Conservation (phyloP, 768 basidiomycete species). For the Sarcodon sp. region DNA sequence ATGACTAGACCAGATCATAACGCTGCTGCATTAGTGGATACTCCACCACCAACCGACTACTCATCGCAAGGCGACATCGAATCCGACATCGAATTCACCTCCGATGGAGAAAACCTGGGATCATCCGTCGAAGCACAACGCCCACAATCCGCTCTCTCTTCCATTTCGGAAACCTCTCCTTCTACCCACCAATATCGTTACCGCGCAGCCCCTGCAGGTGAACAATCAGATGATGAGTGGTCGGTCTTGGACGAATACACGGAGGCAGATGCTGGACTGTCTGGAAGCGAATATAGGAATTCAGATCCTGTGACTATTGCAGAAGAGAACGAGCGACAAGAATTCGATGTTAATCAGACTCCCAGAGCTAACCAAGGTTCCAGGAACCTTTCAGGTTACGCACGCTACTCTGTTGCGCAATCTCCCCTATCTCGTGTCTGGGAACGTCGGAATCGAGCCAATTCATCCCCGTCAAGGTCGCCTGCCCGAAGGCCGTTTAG, state of each 20-base stretch:
- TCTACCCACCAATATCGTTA: neutral
- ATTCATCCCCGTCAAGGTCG: slow-evolving; percentile 45
- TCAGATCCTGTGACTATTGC: slow-evolving; percentile 14
- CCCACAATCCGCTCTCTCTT: slow-evolving; percentile 12
- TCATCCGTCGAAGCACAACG: slow-evolving; percentile 11
- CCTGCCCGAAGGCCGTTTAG: slow-evolving; percentile 27
- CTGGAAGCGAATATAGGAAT: slow-evolving; percentile 13
- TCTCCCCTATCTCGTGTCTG: slow-evolving; percentile 19
- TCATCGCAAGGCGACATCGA: slow-evolving; percentile 36
- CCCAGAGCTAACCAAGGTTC: slow-evolving; percentile 7
- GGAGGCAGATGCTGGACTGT: slow-evolving; percentile 12
- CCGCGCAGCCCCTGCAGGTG: slow-evolving; percentile 12
- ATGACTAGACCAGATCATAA: slow-evolving; percentile 43
- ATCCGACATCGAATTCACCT: slow-evolving; percentile 28
- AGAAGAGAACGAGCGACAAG: slow-evolving; percentile 3
- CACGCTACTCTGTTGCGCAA: slow-evolving; percentile 8
- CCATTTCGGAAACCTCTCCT: slow-evolving; percentile 12
- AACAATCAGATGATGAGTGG: slow-evolving; percentile 21
- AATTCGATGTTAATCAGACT: slow-evolving; percentile 16
- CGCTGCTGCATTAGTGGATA: slow-evolving; percentile 35
- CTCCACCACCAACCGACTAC: slow-evolving; percentile 63
- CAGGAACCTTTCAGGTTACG: neutral
- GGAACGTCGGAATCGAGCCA: slow-evolving; percentile 19
- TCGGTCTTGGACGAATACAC: slow-evolving; percentile 22
- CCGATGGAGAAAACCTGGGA: slow-evolving; percentile 11